A percentile compares a stretch with the other conserved stretches of the same genome.
phyloP scores from a whole-genome alignment of 176 grass and related monocot genomes.

The Metroxylon sagu region DNA sequence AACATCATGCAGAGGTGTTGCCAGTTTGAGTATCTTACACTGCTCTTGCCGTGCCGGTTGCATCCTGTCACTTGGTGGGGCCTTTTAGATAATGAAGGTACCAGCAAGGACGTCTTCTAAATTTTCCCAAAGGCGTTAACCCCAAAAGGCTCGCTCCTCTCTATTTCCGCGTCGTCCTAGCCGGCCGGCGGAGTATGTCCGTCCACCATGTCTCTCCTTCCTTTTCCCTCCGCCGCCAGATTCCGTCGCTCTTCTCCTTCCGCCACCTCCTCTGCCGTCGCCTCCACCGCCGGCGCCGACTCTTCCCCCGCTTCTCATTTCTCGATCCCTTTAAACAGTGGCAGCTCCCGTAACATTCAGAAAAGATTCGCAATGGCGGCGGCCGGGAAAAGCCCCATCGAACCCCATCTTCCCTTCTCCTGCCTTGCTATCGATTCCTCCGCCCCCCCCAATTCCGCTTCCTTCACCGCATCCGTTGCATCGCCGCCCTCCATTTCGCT shows the following conservation, averaged over 20 bases:
- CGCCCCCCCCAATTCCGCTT: not conserved
- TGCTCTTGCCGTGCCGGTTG: too few relatives aligned
- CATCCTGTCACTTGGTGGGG: too few relatives aligned
- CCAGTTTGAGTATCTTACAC: too few relatives aligned
- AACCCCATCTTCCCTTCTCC: conserved; percentile 1
- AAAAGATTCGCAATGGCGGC: not conserved
- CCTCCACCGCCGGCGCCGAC: too few relatives aligned
- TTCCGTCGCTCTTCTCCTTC: conserved; percentile 2
- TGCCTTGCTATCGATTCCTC: not conserved
- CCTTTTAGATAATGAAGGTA: too few relatives aligned
- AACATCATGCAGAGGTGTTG: too few relatives aligned
- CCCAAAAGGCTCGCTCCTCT: too few relatives aligned
- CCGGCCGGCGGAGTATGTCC: too few relatives aligned
- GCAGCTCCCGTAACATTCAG: not conserved
- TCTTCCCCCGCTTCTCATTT: conserved; percentile 1
- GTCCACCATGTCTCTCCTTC: conserved; percentile 4
- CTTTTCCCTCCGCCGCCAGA: not conserved
- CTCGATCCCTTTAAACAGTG: not conserved
- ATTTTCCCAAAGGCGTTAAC: too few relatives aligned
- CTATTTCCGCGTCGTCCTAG: too few relatives aligned
- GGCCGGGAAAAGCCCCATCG: conserved; percentile 4
- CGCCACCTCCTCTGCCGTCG: conserved; percentile 5
- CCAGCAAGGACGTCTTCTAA: too few relatives aligned
- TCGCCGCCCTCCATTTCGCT: not conserved
- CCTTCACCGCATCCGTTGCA: conserved; percentile 13